Evolutionary conservation across 192 early-diverging fungal species (phyloP).

Genomic region (Coemansia sp.): DNA sequence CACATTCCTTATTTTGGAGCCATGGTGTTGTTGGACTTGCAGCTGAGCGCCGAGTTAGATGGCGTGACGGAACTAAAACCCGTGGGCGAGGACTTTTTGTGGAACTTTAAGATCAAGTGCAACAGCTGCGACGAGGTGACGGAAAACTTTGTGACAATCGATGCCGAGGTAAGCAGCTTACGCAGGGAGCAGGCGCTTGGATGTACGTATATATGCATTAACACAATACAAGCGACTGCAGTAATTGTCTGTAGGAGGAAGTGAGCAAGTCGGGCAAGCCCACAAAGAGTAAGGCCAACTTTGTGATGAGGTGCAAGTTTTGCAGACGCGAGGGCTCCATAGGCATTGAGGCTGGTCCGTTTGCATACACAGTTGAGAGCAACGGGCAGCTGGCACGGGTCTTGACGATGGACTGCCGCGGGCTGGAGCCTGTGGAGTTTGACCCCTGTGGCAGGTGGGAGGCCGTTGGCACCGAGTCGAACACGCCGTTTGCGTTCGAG

Average conservation of each 20-base stretch:
- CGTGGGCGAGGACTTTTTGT: constrained; percentile 57
- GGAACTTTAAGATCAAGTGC: constrained; percentile 78
- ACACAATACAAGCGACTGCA: neutral
- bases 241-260: constrained; percentile 46
- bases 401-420: constrained; percentile 73
- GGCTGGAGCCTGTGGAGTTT: constrained; percentile 77
- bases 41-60: constrained; percentile 73
- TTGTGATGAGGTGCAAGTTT: constrained; percentile 89
- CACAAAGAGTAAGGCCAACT: constrained; percentile 77
- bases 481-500: constrained; percentile 66
- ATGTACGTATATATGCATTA: neutral
- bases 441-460: constrained; percentile 60
- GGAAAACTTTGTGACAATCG: constrained; percentile 47
- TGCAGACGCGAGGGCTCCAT: constrained; percentile 72
- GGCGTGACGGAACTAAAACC: constrained; percentile 74
- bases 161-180: constrained; percentile 12
- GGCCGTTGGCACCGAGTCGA: constrained; percentile 67
- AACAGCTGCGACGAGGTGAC: constrained; percentile 73
- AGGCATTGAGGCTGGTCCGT: constrained; percentile 29
- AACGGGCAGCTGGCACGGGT: constrained; percentile 61
- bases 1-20: no score
- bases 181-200: neutral
- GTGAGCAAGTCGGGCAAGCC: constrained; percentile 65
- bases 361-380: constrained; percentile 46
- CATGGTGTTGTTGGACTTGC: constrained; percentile 53